Base-by-base conservation (phyloP, 805 yeast species). In the Hanseniaspora meyeri region DNA sequence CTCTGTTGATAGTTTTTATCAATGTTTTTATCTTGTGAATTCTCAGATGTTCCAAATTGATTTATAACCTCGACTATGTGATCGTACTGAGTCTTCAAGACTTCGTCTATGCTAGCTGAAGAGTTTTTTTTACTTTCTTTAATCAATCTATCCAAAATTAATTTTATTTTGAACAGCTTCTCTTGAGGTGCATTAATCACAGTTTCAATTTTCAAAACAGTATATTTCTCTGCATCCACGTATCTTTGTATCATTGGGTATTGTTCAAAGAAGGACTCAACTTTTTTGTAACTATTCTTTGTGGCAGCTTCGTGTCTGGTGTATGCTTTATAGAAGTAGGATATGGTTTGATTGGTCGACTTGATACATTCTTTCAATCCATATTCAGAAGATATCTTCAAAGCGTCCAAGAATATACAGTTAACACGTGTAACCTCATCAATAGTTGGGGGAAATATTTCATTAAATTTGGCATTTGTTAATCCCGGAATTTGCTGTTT, bases 291-390 rank as follows among this genome's bases (percentile, higher is more conserved):
- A 62, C 87, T 87, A 54, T 77, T 75, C 60, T 81, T 82, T 11
- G 93, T 78, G 19, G 95, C 96, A 9, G 96, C 96, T 68, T 90
- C 95, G 68, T 91, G 97, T 57, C 97, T 75, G 74, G 89, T 87
- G 62, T 86, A 87, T 0, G 97, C 95, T 65, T 89, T 87, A 71
- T 87, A 91, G 66, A 89, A 91, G 67, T 87, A 88, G 0, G 97
- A 96, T 16, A 91, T 75, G 0, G 93, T 82, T 52, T 80, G 76
- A 3, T 89, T 93, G 64, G 95, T 79, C 0, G 91, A 95, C 59
- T 79, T 82, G 58, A 91, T 68, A 3, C 87, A 74, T 67, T 91
- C 97, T 52, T 77, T 75, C 51, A 84, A 78, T 1, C 96, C 96
- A 64, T 68, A 79, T 0, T 82, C 79, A 1, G 72, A 64, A 0